Base-by-base conservation (phyloP, 2,329 filamentous ascomycete genomes). In the Botryotinia calthae region DNA sequence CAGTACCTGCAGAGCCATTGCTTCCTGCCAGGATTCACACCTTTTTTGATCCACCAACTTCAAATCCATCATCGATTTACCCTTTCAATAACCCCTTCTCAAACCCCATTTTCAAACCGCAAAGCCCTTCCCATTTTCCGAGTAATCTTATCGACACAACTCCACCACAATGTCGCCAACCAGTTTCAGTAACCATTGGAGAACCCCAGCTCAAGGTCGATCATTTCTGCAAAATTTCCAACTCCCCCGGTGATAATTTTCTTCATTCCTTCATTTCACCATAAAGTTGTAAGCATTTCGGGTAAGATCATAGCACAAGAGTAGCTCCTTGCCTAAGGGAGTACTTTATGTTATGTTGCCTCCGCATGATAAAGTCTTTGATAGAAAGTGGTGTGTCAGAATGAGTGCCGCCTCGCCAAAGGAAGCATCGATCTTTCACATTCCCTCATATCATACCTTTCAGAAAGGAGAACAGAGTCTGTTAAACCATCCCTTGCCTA, bases 401-500 rank as follows among this genome's bases (percentile, higher is more conserved):
- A 28, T 63, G 16, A 54, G n/a, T 63, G 8, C 61, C 9, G 7
- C 61, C 37, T 44, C n/a, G 25, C 37, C 25, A 40, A 42, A 63
- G 61, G n/a, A 40, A n/a, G 25, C 37, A 44, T 20, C 37, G 18
- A 28, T 20, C 34, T 44, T 63, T 63, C 25, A n/a, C 25, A 18
- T 42, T 63, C 6, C 37, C 4, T 63, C 37, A 8, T 28, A 16
- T n/a, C 40, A 37, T 63, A 42, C 25, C 8, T 44, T 16, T 9
- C 18, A 44, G 40, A 22, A 14, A 28, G 46, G 1, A 66, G 46
- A 54, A 64, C 40, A 25, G 14, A 22, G 25, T 34, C n/a, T 40
- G 25, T n/a, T 22, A 66, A 40, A n/a, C 25, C 20, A 28, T 66
- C 46, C 64, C 64, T 66, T 66, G 64, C 64, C 46, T 18, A 66